Conservation (phyloP, 352 stramenopile genomes). For the Globisporangium parvum region DNA sequence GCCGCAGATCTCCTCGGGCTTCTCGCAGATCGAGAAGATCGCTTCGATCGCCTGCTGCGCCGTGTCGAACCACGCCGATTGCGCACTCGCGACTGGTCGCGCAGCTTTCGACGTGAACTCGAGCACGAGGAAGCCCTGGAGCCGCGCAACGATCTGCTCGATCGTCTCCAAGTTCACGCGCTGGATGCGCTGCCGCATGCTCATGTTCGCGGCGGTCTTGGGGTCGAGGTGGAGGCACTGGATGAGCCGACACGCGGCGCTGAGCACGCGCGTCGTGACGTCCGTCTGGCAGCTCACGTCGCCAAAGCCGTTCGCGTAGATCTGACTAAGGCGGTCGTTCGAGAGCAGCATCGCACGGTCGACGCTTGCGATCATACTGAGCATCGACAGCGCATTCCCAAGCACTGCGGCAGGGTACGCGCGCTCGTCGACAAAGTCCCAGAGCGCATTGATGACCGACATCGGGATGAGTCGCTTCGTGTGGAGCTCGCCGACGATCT, state of each 20-base stretch:
- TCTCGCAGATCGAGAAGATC: conserved; percentile 88
- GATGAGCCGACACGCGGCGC: conserved; percentile 53
- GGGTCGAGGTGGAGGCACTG: conserved; percentile 57
- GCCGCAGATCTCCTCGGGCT: conserved; percentile 77
- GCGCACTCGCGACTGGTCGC: conserved; percentile 29
- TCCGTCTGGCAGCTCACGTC: conserved; percentile 42
- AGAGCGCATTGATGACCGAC: conserved; percentile 60
- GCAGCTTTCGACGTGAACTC: conserved; percentile 77
- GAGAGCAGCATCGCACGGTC: conserved; percentile 59
- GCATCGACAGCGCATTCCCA: conserved; percentile 51
- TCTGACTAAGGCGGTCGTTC: conserved; percentile 47
- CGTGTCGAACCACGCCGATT: conserved; percentile 89
- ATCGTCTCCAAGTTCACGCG: conserved; percentile 83
- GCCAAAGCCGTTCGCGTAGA: conserved; percentile 55
- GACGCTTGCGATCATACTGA: conserved; percentile 67
- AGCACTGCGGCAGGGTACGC: conserved; percentile 51
- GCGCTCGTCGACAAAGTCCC: conserved; percentile 57
- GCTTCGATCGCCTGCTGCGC: conserved; percentile 90
- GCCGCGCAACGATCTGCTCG: conserved; percentile 84
- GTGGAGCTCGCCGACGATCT: conserved; percentile 64
- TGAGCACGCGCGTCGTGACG: conserved; percentile 44
- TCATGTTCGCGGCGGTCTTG: conserved; percentile 27
- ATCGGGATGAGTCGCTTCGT: conserved; percentile 49
- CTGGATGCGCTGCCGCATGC: conserved; percentile 43
- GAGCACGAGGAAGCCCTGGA: conserved; percentile 83